Base-by-base conservation (phyloP, 371 early-diverging fungal species). In the Lichtheimia ornata region DNA sequence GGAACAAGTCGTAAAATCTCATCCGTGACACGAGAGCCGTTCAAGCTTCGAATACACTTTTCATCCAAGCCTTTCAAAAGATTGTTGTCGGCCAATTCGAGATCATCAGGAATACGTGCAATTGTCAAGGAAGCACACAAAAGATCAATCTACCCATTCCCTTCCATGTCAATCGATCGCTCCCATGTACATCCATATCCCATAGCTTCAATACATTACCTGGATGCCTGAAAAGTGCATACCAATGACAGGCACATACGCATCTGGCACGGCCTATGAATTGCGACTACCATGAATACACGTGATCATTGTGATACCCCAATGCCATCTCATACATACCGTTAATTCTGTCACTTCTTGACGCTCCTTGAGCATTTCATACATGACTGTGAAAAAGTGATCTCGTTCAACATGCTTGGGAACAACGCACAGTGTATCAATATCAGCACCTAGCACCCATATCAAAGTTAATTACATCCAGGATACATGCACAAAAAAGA, bases 1-100 rank as follows among this genome's bases (percentile, higher is more conserved):
- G 99, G 99, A 11, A 99, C 99, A 24, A 98, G 82, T 12, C 93
- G 84, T 62, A 99, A 73, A 55, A 99, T 98, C 58, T 97, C 97
- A 72, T 99, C 99, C 2, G 99, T 98, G 2, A 99, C 99, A 28
- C 99, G 90, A 49, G 97, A 96, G n/a, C 98, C 99, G 83, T 99
- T 99, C 43, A 99, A 70, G 72, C 93, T 92, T 35, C 98, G 89
- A 53, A 99, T 88, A 69, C 94, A 93, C 14, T 90, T 86, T 58
- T 99, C 99, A 72, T 99, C 98, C 62, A 99, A 77, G 66, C 89
- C 90, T 64, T 92, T 89, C 61, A 99, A 75, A 2, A 99, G 69
- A 51, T 85, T 89, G 70, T 94, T 91, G 68, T 99, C 94, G 2
- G 88, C 72, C 9, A 99, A 81, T 64, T 96, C 93, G 47, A 99